Evolutionary conservation across 257 asterid genomes (phyloP), one percentile per base, ranked within the genome.

Genomic region (Gentiana dahurica): DNA sequence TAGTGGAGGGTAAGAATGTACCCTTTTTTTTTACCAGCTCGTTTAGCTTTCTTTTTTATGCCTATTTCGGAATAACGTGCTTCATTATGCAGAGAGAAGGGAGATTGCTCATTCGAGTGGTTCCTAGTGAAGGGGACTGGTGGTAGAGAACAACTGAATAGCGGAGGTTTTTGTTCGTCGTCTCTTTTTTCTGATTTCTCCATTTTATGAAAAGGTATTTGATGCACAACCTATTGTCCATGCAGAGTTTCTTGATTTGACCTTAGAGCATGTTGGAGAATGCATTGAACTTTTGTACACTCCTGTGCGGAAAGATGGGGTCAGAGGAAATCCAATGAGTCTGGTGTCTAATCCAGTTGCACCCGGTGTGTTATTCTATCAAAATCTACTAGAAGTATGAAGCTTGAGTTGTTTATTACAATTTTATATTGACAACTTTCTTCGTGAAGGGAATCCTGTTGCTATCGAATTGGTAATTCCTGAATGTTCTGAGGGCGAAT

Each of bases 231-330:
- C 52, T 50, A 51, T 60, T 41, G 50, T 53, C 11, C 15, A 46
- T 66, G 73, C 87, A 92, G 98, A 83, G 71, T 74, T 60, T 85
- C 64, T 87, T 32, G 94, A 88, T 78, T 75, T 88, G 61, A 79
- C 82, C 45, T 55, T 79, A 50, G 87, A 73, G 66, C 84, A 85
- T 59, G 94, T 92, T 68, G 95, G 88, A 69, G 71, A 68, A 49
- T 61, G 72, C 58, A 73, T 85, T 72, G 97, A 85, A 73, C 88
- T 85, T 73, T 75, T 78, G 53, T 85, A 79, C 71, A 80, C 87
- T 12, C 98, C 98, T 11, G 87, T 85, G 60, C 86, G 95, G 54
- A 76, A 69, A 59, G 98, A 92, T 81, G 95, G 97, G 64, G 58
- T 77, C 66, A 77, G 77, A 75, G 98, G 98, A 34, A 45, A 47